Evolutionary conservation across 2,329 filamentous ascomycete genomes (phyloP).

Genomic region (Rhynchosporium secalis): DNA sequence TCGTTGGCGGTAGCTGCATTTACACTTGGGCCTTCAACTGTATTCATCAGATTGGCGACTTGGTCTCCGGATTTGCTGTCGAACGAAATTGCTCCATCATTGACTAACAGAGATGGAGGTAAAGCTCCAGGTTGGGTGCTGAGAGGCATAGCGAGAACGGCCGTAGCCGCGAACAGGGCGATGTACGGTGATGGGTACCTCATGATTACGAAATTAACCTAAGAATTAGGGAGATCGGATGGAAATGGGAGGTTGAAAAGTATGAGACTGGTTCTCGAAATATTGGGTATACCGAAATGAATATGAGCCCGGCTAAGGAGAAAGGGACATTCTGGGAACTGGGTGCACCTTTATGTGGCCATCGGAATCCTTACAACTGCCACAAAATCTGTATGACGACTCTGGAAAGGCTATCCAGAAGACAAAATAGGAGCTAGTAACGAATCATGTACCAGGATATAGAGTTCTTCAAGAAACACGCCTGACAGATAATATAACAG

Average conservation of each 20-base stretch:
- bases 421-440: background rate
- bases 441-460: background rate
- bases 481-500: background rate
- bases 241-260: background rate
- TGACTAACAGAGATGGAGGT: conserved; percentile 31
- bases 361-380: background rate
- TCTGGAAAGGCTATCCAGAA: background rate
- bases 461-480: background rate
- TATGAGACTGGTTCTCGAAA: conserved; percentile 12
- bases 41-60: conserved; percentile 22
- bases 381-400: background rate
- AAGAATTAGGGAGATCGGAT: background rate
- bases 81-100: conserved; percentile 33
- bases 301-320: conserved; percentile 12
- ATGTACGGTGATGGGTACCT: conserved; percentile 19
- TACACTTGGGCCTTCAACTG: conserved; percentile 22
- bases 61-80: conserved; percentile 12
- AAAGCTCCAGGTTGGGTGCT: conserved; percentile 32
- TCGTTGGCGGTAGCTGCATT: conserved; percentile 5
- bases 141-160: conserved; percentile 25
- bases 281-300: conserved; percentile 4
- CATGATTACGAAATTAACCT: conserved; percentile 18
- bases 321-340: conserved; percentile 4
- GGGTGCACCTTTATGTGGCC: conserved; percentile 8
- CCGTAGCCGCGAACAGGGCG: conserved; percentile 18